Base-by-base conservation (phyloP, 352 stramenopile genomes). In the Globisporangium solare region DNA sequence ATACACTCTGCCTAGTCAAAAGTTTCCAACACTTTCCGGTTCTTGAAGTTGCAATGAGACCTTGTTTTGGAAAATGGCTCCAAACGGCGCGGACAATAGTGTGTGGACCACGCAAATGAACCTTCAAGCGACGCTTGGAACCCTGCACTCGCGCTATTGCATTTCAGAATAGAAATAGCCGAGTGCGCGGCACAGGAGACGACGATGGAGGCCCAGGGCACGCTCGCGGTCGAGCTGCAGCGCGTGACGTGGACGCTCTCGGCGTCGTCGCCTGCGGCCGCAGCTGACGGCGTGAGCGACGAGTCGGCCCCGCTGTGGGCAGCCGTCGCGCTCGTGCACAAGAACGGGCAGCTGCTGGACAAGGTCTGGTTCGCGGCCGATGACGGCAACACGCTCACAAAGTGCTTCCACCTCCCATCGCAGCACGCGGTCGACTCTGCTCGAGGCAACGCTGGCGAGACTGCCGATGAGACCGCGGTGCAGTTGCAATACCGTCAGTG, bases 301-400 rank as follows among this genome's bases (percentile, higher is more conserved):
- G 47, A 53, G 47, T 8, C 0, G 7, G 61, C 55, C 2, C 21
- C 62, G 6, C n/a, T 85, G 18, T 88, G 73, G 75, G 54, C 41
- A 15, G 65, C 56, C 27, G 70, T 88, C 54, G 56, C 78, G 57
- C 39, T 87, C 10, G 67, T 79, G 15, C 18, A 63, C 31, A 53
- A 54, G 18, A 48, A 32, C 4, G 66, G 67, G 32, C 55, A 60
- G 48, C 57, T 68, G 0, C 58, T 80, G 18, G 67, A 82, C 35
- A 47, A 60, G 41, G 60, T 86, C 14, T 89, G 79, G 79, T 89
- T 89, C 58, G 17, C 58, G 3, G 43, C 21, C 0, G 73, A 85
- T 15, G 68, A 83, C 41, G 79, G 78, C 47, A 87, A 87, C 46
- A 67, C 67, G 56, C 62, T 71, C 40, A 82, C 73, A 11, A 63